phyloP scores from a whole-genome alignment of 2,329 filamentous ascomycete species.

The Sclerotinia spermophila region DNA sequence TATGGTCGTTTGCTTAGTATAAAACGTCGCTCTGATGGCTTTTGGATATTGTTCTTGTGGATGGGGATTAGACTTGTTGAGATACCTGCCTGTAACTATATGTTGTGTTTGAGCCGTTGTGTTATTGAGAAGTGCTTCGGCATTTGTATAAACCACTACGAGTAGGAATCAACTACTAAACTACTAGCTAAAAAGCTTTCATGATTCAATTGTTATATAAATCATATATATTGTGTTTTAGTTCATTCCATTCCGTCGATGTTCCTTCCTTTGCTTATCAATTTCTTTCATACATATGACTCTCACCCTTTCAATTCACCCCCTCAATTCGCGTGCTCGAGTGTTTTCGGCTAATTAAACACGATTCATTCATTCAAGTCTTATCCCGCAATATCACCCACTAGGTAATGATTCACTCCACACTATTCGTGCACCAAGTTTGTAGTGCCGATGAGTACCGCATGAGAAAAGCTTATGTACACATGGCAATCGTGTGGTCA shows the following conservation, averaged over 20 bases:
- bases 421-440: background rate
- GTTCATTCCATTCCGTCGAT: background rate
- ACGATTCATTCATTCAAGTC: background rate
- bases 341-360: background rate
- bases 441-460: slow-evolving; percentile 3
- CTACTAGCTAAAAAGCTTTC: background rate
- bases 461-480: background rate
- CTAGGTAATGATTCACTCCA: background rate
- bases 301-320: background rate
- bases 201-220: background rate
- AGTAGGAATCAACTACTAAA: too few relatives aligned
- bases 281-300: background rate
- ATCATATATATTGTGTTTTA: background rate
- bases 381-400: slow-evolving; percentile 1
- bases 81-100: too few relatives aligned
- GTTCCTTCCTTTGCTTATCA: background rate
- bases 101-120: background rate
- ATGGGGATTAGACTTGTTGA: background rate
- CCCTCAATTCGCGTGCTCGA: background rate
- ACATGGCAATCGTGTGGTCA: slow-evolving; percentile 5
- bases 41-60: background rate
- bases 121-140: too few relatives aligned
- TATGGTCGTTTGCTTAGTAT: background rate
- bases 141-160: background rate
- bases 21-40: background rate